phyloP scores from a whole-genome alignment of 257 asterid genomes.

The Paulownia fortunei region DNA sequence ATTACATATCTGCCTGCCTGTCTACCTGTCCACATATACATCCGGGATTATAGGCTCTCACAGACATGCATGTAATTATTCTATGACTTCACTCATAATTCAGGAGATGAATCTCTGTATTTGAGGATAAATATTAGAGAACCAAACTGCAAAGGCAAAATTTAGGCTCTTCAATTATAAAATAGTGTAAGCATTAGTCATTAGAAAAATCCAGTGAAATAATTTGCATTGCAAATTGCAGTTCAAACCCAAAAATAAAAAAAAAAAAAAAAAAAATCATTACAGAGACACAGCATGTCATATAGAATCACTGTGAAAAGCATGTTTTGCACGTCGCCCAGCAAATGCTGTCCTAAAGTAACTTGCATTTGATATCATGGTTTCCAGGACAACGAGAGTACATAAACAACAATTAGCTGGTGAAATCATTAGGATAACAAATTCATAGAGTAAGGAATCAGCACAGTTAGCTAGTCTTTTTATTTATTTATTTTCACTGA shows the following conservation, averaged over 20 bases:
- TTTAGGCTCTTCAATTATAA: neutral
- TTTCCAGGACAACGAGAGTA: neutral
- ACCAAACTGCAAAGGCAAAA: neutral
- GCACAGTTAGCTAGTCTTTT: too few species aligned
- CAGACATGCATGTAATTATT: constrained; percentile 5
- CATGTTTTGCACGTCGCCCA: neutral
- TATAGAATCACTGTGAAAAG: neutral
- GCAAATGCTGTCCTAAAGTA: too few species aligned
- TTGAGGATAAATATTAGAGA: too few species aligned
- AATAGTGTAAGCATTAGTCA: too few species aligned
- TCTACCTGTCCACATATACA: neutral
- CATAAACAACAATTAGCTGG: neutral
- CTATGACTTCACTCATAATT: too few species aligned
- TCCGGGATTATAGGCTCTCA: neutral
- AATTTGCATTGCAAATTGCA: neutral
- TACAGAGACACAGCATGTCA: neutral
- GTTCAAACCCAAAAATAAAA: too few species aligned
- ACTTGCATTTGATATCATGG: neutral
- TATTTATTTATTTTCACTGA: too few species aligned
- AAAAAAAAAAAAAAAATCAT: too few species aligned
- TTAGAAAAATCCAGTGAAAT: too few species aligned
- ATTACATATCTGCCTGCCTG: neutral
- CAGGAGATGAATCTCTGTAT: too few species aligned
- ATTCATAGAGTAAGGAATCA: too few species aligned
- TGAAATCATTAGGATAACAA: neutral